Base-by-base conservation (phyloP, 805 yeast genomes). In the Ogataea angusta region DNA sequence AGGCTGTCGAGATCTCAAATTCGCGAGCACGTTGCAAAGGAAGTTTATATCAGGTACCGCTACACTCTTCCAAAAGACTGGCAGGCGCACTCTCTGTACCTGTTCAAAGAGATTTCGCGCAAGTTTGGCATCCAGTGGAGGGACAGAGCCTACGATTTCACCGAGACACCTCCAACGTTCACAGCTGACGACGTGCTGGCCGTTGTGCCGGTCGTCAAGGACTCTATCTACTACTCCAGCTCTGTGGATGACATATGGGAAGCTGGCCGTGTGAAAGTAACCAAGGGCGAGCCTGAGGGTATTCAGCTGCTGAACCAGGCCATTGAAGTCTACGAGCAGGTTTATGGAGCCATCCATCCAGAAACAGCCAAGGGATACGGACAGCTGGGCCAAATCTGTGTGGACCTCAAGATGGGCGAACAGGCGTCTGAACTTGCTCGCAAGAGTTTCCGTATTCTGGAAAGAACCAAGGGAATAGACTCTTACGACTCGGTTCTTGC, bases 51-150 rank as follows among this genome's bases (percentile, higher is more conserved):
- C 28, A 81, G 95, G 55, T 89, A 76, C 72, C 78, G 95, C 66
- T 76, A 69, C 57, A 51, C 59, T 0, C 67, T 88, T 30, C 68
- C 80, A 1, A 59, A 54, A 0, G 62, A 68, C 36, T 82, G 87
- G 84, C 43, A 49, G 10, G 45, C 74, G 26, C 60, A 58, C 21
- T 62, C 69, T 3, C 46, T 68, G 15, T 78, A 75, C 37, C 48
- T 62, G 25, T 68, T 87, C 53, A 80, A 90, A 65, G 85, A 82
- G 50, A 70, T 89, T 48, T 80, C 96, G 9, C 54, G 69, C 39
- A 84, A 85, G 63, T 77, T 81, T 52, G 98, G 98, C 64, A 77
- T 91, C 38, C 99, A 93, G 68, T 82, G 95, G 85, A 65, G 69
- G 45, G 69, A 75, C 9, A 72, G 65, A 46, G 57, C 65, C 9